These are phyloP conservation scores for Alloascoidea hylecoeti DNA, from an alignment of 805 yeast genomes.

Conservation along the genomic window DNA sequence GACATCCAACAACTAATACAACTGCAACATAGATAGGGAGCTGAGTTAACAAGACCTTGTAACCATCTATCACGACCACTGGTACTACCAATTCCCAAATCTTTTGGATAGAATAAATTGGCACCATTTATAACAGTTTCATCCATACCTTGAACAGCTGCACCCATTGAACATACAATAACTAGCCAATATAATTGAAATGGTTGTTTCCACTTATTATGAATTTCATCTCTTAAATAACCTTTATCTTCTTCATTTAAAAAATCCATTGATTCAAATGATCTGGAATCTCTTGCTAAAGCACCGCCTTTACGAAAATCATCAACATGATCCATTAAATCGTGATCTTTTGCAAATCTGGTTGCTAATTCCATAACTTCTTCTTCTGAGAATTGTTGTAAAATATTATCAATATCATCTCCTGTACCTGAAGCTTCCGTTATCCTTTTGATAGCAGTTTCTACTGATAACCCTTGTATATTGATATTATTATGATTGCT, in stretches of 20 bases:
- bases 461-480: no score
- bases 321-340: no score
- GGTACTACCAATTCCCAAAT: conserved; percentile 33
- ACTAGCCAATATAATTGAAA: conserved; percentile 27
- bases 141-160: conserved; percentile 74
- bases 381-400: no score
- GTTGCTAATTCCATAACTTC: no score
- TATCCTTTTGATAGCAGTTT: no score
- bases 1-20: conserved; percentile 49
- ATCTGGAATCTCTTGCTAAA: conserved; percentile 33
- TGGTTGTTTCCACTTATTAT: conserved; percentile 32
- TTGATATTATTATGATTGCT: no score
- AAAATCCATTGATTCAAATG: conserved; percentile 23
- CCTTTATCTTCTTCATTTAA: conserved; percentile 19
- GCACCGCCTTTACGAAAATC: conserved; percentile 46
- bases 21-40: conserved; percentile 57
- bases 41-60: conserved; percentile 51
- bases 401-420: no score
- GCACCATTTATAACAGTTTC: conserved; percentile 70
- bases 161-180: conserved; percentile 52
- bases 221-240: conserved; percentile 25
- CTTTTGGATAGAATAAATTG: conserved; percentile 40
- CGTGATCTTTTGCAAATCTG: no score
- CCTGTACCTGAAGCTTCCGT: no score
- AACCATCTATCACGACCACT: conserved; percentile 24